Base-by-base conservation (phyloP, 345 rosid genomes). In the Streptanthus diversifolius region DNA sequence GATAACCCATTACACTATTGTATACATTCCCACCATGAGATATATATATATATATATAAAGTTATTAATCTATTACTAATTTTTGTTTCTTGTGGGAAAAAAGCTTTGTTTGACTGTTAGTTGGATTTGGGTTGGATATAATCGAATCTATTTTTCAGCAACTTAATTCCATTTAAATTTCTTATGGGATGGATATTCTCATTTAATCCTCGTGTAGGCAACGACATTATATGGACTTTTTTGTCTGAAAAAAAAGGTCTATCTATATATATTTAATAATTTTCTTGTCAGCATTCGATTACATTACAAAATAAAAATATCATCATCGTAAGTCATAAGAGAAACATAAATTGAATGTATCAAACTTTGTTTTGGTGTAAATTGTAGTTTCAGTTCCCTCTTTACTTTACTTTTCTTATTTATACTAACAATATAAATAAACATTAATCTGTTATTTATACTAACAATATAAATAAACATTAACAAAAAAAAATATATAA, bases 81-180 rank as follows among this genome's bases (percentile, higher is more conserved):
- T 40, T 24, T 24, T n/a, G n/a, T 3, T 11, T 44, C 36, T 57
- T 32, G 17, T n/a, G 24, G n/a, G 15, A 57, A 44, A 70, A 57
- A 44, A 58, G 3, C 18, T 59, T 8, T 37, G 33, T 71, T 62
- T 51, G 62, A 51, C 75, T 71, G 68, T 30, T 49, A 5, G 68
- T 27, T 60, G 39, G 51, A 53, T 30, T 30, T 30, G 33, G 33
- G 8, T 30, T 30, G 33, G 33, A 30, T 30, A 1, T 30, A 30
- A 30, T 30, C 32, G 4, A 24, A 24, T 24, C 25, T 24, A 24
- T 24, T 1, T 24, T 24, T 25, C 2, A 1, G 2, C 43, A 17
- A 4, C 8, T 19, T 33, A 12, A 22, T 51, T 17, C 19, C 9
- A 6, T 1, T 43, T 2, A 43, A 7, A 15, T 2, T 33, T 43